Base-by-base conservation (phyloP, 306 rosid genomes). In the Ochetophila trinervis region DNA sequence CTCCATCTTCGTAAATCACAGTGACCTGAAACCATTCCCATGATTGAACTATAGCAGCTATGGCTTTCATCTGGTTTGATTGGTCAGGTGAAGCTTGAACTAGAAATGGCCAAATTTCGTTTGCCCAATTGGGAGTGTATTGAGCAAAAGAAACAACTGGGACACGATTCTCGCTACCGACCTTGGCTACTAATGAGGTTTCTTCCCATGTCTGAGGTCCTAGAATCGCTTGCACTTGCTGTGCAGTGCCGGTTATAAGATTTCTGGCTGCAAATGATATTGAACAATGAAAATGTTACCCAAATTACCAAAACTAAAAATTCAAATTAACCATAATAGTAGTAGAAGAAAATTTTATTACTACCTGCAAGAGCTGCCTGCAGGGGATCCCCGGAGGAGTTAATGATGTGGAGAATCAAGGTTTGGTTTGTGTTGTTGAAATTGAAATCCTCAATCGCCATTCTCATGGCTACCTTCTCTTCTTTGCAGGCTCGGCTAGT, bases 181-280 rank as follows among this genome's bases (percentile, higher is more conserved):
- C 22, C 48, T 74, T 68, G n/a, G 80, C 84, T n/a, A 82, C 82
- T 35, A 73, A 50, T 15, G 57, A 63, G 17, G 79, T 72, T 47
- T 67, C 80, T 70, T 80, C 86, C 87, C 91, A 86, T 60, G 80
- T 66, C n/a, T 65, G 75, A 0, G 76, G 82, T 56, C 82, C 83
- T 30, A 85, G 34, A 7, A 85, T 74, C 18, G 78, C 91, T 59
- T 80, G 69, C 20, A 78, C 84, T 0, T 62, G 36, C 10, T 71
- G 57, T 35, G 4, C 22, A n/a, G n/a, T n/a, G n/a, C n/a, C n/a
- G n/a, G n/a, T 53, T 48, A 83, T 76, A 21, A 77, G 82, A 66
- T 74, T 74, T 57, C 60, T 70, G 15, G 83, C 88, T 83, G 83
- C 71, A 57, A n/a, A n/a, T n/a, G n/a, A 8, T 34, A 40, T 8